phyloP scores from a whole-genome alignment of 2,329 filamentous ascomycete species.

The Pyrenochaeta sp. region DNA sequence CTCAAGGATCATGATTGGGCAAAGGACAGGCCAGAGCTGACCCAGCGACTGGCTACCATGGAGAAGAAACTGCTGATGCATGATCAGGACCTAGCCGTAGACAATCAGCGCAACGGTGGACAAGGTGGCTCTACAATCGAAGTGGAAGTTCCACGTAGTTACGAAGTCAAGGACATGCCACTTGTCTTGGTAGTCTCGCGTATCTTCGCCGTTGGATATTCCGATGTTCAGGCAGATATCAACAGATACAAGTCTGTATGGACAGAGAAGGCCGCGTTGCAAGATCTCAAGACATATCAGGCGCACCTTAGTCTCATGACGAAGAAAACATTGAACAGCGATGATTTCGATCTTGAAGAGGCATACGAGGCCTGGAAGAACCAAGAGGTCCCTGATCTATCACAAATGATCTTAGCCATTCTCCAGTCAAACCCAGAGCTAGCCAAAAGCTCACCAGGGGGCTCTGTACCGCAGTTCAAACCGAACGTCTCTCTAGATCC shows the following conservation, averaged over 20 bases:
- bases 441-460: slow-evolving; percentile 74
- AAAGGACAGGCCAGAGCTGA: slow-evolving; percentile 84
- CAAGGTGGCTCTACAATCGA: slow-evolving; percentile 75
- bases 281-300: slow-evolving; percentile 93
- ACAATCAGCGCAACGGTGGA: slow-evolving; percentile 64
- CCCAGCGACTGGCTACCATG: slow-evolving; percentile 77
- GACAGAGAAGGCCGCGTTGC: slow-evolving; percentile 90
- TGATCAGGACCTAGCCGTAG: slow-evolving; percentile 83
- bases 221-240: slow-evolving; percentile 86
- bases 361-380: slow-evolving; percentile 91
- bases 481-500: slow-evolving; percentile 51
- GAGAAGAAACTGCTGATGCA: slow-evolving; percentile 95
- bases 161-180: slow-evolving; percentile 97
- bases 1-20: slow-evolving; percentile 86
- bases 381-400: slow-evolving; percentile 84
- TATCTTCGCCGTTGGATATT: slow-evolving; percentile 82
- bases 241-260: slow-evolving; percentile 80
- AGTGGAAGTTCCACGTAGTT: slow-evolving; percentile 81
- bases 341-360: slow-evolving; percentile 91
- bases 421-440: slow-evolving; percentile 86
- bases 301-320: slow-evolving; percentile 84
- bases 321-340: slow-evolving; percentile 75
- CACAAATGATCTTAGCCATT: slow-evolving; percentile 92
- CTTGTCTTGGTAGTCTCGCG: slow-evolving; percentile 86
- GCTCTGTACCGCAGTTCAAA: slow-evolving; percentile 66